These are phyloP conservation scores for Melanomma pulvis-pyrius DNA, from an alignment of 495 filamentous ascomycete species.

Conservation along the genomic window DNA sequence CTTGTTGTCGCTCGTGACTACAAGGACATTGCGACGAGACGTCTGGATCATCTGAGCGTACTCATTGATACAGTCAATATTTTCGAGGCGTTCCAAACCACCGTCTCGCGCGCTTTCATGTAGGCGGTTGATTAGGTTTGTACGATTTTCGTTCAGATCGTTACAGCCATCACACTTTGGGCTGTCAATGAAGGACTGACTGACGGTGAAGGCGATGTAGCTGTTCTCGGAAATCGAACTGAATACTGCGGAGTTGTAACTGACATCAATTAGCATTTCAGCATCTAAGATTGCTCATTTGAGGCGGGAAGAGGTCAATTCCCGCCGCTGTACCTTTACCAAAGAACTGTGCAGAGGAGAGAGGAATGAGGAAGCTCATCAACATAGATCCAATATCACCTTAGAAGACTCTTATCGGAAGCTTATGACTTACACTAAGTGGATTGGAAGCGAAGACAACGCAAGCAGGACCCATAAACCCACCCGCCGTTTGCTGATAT, in stretches of 20 bases:
- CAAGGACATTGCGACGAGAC: conserved; percentile 3
- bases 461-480: conserved; percentile 7
- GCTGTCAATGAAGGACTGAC: conserved; percentile 42
- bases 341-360: too few species aligned
- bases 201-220: conserved; percentile 47
- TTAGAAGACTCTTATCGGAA: too few species aligned
- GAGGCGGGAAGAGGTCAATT: too few species aligned
- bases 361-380: too few species aligned
- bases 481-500: not conserved
- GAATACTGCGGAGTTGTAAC: conserved; percentile 41
- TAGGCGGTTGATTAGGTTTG: not conserved
- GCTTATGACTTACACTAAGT: too few species aligned
- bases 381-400: too few species aligned
- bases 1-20: conserved; percentile 8
- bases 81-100: too few species aligned
- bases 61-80: conserved; percentile 3
- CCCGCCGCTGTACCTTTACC: too few species aligned
- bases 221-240: conserved; percentile 44
- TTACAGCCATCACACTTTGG: not conserved
- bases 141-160: too few species aligned
- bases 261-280: too few species aligned
- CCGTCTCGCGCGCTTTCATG: not conserved
- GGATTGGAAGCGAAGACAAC: conserved; percentile 16
- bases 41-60: conserved; percentile 2
- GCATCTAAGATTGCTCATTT: too few species aligned